Evolutionary conservation across 441 rosid genomes (phyloP).

Genomic region (Iberis amara): DNA sequence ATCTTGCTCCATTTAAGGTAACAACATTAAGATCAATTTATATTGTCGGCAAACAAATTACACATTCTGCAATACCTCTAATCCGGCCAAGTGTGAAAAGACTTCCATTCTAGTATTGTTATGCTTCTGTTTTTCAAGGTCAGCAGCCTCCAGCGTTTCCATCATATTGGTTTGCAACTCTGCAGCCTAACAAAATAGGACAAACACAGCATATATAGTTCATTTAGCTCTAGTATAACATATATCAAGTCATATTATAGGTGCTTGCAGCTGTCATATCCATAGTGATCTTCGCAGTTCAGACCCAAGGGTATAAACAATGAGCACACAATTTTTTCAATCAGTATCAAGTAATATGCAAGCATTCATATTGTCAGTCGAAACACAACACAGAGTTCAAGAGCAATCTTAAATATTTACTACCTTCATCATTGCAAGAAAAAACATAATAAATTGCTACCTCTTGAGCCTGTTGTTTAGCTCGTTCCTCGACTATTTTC

Average conservation of each 20-base stretch:
- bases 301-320: too few relatives aligned
- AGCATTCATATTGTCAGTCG: too few relatives aligned
- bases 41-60: constrained; percentile 18
- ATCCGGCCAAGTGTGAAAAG: constrained; percentile 60
- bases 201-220: constrained; percentile 17
- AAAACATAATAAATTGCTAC: constrained; percentile 32
- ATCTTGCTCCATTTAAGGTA: constrained; percentile 9
- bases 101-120: constrained; percentile 94
- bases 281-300: too few relatives aligned
- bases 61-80: constrained; percentile 53
- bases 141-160: constrained; percentile 92
- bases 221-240: too few relatives aligned
- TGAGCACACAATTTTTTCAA: too few relatives aligned
- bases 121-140: constrained; percentile 86
- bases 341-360: too few relatives aligned
- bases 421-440: not conserved
- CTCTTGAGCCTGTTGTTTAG: constrained; percentile 92
- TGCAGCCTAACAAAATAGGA: constrained; percentile 53
- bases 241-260: too few relatives aligned
- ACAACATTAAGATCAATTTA: constrained; percentile 6
- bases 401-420: constrained; percentile 9
- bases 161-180: constrained; percentile 85
- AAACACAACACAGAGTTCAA: constrained; percentile 4
- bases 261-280: too few relatives aligned
- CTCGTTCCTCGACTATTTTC: constrained; percentile 90